Evolutionary conservation across 2,329 filamentous ascomycete species (phyloP).

Genomic region (Fusarium verticillioides): DNA sequence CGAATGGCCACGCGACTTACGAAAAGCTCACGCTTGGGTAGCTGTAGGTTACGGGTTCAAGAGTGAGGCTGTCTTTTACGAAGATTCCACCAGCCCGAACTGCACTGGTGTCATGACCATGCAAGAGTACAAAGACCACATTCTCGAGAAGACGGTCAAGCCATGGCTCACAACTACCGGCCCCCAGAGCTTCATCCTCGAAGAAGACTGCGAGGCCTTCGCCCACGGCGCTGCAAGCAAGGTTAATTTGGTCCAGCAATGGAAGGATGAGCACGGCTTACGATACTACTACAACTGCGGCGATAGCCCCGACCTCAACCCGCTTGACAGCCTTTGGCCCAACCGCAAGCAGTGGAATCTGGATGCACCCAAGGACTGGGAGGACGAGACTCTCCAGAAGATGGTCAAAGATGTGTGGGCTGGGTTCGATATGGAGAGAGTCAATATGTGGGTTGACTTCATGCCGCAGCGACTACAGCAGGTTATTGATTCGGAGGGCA

Average conservation of each 20-base stretch:
- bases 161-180: constrained; percentile 45
- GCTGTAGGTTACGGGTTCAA: constrained; percentile 52
- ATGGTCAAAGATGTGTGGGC: constrained; percentile 48
- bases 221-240: constrained; percentile 52
- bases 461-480: constrained; percentile 50
- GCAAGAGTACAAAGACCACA: constrained; percentile 50
- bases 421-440: constrained; percentile 45
- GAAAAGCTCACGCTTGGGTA: constrained; percentile 50
- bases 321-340: constrained; percentile 52
- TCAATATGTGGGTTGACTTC: constrained; percentile 52
- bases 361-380: constrained; percentile 47
- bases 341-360: constrained; percentile 49
- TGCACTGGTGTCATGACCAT: constrained; percentile 48
- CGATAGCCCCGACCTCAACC: constrained; percentile 52
- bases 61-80: constrained; percentile 53
- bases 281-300: constrained; percentile 51
- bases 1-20: constrained; percentile 49
- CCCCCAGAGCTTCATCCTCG: constrained; percentile 46
- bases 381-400: constrained; percentile 48
- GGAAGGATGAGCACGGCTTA: constrained; percentile 50
- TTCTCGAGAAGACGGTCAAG: constrained; percentile 50
- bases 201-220: constrained; percentile 51
- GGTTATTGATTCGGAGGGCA: constrained; percentile 48
- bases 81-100: constrained; percentile 50
- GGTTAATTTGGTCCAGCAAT: constrained; percentile 50